Percentiles rank a stretch among this genome's conserved stretches.
These are phyloP conservation scores for Penicillium chermesinum DNA, from an alignment of 495 filamentous ascomycete species.

Conservation along the genomic window DNA sequence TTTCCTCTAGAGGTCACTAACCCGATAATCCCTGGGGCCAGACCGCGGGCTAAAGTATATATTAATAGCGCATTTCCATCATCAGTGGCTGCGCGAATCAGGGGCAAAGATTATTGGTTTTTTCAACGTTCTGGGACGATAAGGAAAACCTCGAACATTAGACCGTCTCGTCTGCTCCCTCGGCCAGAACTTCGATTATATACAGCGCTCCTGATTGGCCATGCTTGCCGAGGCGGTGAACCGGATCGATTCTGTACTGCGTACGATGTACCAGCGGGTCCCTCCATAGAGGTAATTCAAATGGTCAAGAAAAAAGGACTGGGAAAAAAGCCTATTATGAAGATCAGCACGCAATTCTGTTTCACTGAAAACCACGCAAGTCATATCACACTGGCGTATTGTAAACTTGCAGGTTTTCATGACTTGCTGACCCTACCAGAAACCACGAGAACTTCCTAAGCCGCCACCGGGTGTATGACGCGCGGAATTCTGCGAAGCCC, in stretches of 20 bases:
- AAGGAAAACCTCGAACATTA: not conserved
- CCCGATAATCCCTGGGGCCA: constrained; percentile 15
- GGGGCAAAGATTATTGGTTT: not conserved
- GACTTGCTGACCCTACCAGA: not conserved
- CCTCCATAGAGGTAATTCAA: too few relatives aligned
- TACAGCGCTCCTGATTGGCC: constrained; percentile 13
- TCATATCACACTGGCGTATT: not conserved
- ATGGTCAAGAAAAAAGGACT: too few relatives aligned
- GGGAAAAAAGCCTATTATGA: too few relatives aligned
- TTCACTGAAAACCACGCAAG: not conserved
- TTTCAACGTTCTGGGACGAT: not conserved
- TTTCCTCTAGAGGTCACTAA: constrained; percentile 3
- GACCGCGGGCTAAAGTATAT: constrained; percentile 12
- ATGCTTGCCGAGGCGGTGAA: constrained; percentile 20
- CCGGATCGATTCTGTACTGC: too few relatives aligned
- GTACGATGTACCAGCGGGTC: too few relatives aligned
- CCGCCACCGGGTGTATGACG: not conserved
- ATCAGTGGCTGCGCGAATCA: constrained; percentile 13
- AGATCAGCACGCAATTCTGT: not conserved
- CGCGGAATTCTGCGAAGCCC: not conserved
- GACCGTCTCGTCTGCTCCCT: constrained; percentile 13
- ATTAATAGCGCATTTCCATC: constrained; percentile 8
- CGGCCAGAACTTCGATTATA: constrained; percentile 15
- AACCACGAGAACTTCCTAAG: not conserved
- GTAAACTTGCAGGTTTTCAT: not conserved